Conservation (phyloP, 2,329 filamentous ascomycete species). For the Fusarium chlamydosporum region DNA sequence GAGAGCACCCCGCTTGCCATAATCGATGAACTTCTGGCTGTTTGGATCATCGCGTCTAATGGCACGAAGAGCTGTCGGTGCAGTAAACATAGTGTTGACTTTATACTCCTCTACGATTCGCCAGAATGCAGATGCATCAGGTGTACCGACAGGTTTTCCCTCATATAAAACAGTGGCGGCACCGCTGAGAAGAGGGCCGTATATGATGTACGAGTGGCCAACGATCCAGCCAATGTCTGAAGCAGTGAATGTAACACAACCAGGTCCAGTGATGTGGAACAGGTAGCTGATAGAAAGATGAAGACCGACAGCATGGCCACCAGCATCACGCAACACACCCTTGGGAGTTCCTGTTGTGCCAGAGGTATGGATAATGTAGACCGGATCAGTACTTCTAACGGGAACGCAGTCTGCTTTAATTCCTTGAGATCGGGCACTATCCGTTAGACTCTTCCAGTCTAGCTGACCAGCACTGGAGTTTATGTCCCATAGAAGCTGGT, state of each 20-base stretch:
- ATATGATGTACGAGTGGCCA: constrained; percentile 84
- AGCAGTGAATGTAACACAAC: constrained; percentile 80
- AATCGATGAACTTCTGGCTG: constrained; percentile 72
- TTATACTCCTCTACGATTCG: constrained; percentile 86
- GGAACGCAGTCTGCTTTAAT: constrained; percentile 81
- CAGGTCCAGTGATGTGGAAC: constrained; percentile 85
- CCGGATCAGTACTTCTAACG: constrained; percentile 79
- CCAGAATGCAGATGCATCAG: constrained; percentile 91
- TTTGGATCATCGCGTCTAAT: constrained; percentile 89
- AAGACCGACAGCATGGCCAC: constrained; percentile 88
- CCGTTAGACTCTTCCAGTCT: constrained; percentile 83
- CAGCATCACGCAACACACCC: constrained; percentile 85
- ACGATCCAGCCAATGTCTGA: constrained; percentile 90
- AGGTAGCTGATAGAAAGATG: constrained; percentile 86
- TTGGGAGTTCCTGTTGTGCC: constrained; percentile 87
- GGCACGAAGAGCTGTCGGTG: constrained; percentile 87
- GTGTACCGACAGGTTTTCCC: constrained; percentile 93
- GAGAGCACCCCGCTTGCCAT: constrained; percentile 79
- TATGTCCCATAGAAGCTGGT: constrained; percentile 82
- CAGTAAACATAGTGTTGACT: constrained; percentile 87
- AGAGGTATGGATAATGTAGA: constrained; percentile 94
- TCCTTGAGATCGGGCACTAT: constrained; percentile 76
- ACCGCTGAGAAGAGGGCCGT: constrained; percentile 86
- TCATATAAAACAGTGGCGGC: constrained; percentile 91
- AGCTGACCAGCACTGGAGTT: constrained; percentile 76